Conservation (phyloP, 2,329 filamentous ascomycete genomes). For the Grosmannia huntii region DNA sequence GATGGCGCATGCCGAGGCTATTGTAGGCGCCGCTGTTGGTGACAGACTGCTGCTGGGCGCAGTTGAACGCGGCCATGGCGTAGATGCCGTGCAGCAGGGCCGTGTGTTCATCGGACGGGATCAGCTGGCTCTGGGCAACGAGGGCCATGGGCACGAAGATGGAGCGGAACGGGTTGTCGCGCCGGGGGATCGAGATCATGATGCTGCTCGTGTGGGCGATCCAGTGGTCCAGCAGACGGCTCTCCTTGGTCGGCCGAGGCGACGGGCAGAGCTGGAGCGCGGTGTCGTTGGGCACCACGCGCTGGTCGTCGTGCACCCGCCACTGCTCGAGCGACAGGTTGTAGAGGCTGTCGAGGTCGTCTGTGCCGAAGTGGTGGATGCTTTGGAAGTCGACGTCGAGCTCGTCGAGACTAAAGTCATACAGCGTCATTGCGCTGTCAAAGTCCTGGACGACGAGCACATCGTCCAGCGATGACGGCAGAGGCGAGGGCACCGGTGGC, state of each 20-base stretch:
- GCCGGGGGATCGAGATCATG: not conserved
- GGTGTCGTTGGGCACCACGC: not conserved
- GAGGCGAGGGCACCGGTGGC: not conserved
- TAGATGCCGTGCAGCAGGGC: conserved; percentile 2
- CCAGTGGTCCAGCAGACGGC: not conserved
- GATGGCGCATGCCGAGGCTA: not conserved
- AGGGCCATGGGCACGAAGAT: conserved; percentile 1
- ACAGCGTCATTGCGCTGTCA: no score
- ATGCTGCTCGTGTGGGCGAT: not conserved
- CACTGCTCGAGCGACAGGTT: not conserved
- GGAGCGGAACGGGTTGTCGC: not conserved
- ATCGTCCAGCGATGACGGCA: not conserved
- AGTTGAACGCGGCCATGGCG: conserved; percentile 1
- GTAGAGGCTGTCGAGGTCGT: not conserved
- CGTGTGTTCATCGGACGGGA: not conserved
- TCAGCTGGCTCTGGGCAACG: not conserved
- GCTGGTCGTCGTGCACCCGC: not conserved
- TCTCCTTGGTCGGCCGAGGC: not conserved
- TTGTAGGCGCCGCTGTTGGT: not conserved
- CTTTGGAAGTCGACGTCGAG: no score
- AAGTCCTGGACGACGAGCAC: not conserved
- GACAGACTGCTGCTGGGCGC: not conserved
- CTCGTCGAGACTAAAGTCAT: no score
- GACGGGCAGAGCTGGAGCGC: not conserved
- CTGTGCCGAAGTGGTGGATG: not conserved